Conservation (phyloP, 495 filamentous ascomycete genomes). For the Aspergillus wentii region DNA sequence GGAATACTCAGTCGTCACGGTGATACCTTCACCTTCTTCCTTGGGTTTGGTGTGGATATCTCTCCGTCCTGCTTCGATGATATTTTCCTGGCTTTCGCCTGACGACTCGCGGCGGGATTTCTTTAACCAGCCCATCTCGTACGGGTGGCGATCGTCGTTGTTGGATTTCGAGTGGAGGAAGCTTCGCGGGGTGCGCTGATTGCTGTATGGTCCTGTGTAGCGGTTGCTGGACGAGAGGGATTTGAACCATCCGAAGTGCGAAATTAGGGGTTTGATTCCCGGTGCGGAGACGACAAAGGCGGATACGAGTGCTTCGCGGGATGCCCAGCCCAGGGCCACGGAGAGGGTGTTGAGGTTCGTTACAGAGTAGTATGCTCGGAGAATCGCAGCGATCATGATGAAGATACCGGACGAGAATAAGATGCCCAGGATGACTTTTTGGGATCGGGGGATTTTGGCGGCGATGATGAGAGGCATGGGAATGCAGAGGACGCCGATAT, state of each 20-base stretch:
- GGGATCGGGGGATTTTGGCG: not conserved
- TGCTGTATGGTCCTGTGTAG: not conserved
- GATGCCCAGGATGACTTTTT: slow-evolving; percentile 4
- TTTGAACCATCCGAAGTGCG: slow-evolving; percentile 1
- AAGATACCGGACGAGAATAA: slow-evolving; percentile 9
- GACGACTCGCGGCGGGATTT: not conserved
- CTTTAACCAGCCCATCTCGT: not conserved
- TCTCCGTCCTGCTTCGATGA: not conserved
- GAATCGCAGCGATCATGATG: slow-evolving; percentile 23
- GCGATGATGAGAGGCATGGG: not conserved
- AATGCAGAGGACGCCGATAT: not conserved
- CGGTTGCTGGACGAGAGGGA: not conserved
- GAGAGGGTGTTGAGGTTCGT: slow-evolving; percentile 13
- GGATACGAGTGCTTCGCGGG: slow-evolving; percentile 20
- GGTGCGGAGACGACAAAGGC: slow-evolving; percentile 19
- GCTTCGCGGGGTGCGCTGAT: not conserved
- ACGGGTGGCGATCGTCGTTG: not conserved
- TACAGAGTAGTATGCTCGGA: slow-evolving; percentile 21
- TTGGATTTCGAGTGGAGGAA: not conserved
- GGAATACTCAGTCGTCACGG: not conserved
- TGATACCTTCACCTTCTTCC: not conserved
- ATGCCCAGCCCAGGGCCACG: slow-evolving; percentile 17
- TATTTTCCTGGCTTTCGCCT: not conserved
- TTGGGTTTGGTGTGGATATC: not conserved
- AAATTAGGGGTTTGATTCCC: slow-evolving; percentile 21